A percentile compares a stretch with the other conserved stretches of the same genome.
These are phyloP conservation scores for Komagataella mondaviorum DNA, from an alignment of 805 yeast genomes.

Conservation along the genomic window DNA sequence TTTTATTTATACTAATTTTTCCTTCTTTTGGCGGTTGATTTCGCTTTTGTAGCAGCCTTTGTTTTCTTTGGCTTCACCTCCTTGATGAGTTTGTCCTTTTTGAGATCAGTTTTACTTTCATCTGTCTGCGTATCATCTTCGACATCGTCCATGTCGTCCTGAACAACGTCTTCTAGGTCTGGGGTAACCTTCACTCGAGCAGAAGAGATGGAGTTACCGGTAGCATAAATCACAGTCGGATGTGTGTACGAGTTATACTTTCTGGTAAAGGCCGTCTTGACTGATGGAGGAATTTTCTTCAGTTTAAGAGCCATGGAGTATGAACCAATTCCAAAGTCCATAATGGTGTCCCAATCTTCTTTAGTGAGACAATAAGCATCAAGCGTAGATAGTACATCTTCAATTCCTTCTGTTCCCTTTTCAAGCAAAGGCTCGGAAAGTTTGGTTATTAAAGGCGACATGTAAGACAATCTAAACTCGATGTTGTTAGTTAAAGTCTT, in stretches of 20 bases:
- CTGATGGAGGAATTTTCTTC: constrained; percentile 62
- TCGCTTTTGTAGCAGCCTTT: constrained; percentile 4
- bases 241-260: constrained; percentile 65
- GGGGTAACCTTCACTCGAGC: constrained; percentile 26
- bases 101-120: constrained; percentile 30
- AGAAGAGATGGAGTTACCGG: constrained; percentile 46
- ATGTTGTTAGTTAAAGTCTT: constrained; percentile 63
- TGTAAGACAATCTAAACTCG: constrained; percentile 65
- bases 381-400: constrained; percentile 52
- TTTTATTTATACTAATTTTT: constrained; percentile 2
- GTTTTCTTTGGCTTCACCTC: constrained; percentile 21
- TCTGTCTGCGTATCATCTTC: constrained; percentile 28
- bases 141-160: constrained; percentile 33
- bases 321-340: constrained; percentile 72
- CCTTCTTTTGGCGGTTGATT: constrained; percentile 1
- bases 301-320: constrained; percentile 25
- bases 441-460: constrained; percentile 47
- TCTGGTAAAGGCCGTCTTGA: constrained; percentile 78
- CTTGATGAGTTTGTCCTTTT: constrained; percentile 54
- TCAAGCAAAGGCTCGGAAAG: constrained; percentile 45
- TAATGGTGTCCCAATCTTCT: constrained; percentile 83
- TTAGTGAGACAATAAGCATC: constrained; percentile 78
- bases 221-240: constrained; percentile 73
- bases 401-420: constrained; percentile 50
- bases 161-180: constrained; percentile 61